These are phyloP conservation scores for Hydrangea macrophylla DNA, from an alignment of 148 eudicot species.

Conservation along the genomic window DNA sequence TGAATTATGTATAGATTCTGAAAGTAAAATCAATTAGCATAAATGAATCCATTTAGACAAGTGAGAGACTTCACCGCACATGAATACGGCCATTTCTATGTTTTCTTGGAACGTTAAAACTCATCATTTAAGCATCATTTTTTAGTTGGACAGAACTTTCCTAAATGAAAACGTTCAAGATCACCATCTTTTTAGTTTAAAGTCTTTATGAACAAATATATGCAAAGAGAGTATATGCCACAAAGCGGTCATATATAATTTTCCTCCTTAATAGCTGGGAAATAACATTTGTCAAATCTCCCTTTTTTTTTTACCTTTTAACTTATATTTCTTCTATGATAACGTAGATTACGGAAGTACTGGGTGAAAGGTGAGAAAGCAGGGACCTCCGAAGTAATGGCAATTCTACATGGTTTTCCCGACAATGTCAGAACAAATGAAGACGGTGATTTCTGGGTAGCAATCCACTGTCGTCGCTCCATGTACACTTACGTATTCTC, in stretches of 20 bases:
- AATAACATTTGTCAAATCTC: neutral
- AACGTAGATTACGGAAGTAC: slow-evolving; percentile 52
- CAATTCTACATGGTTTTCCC: slow-evolving; percentile 73
- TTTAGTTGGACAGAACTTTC: too few relatives aligned
- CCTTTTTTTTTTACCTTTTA: neutral
- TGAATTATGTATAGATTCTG: too few relatives aligned
- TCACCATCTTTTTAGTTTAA: too few relatives aligned
- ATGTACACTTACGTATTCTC: slow-evolving; percentile 28
- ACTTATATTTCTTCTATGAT: neutral
- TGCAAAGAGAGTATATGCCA: neutral
- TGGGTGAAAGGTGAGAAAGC: slow-evolving; percentile 90
- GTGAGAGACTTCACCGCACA: too few relatives aligned
- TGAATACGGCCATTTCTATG: too few relatives aligned
- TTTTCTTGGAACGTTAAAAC: too few relatives aligned
- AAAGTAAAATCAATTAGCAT: too few relatives aligned
- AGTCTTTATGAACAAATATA: neutral
- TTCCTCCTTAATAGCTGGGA: neutral
- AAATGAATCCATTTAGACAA: too few relatives aligned
- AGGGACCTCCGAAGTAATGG: slow-evolving; percentile 71
- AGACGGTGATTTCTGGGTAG: slow-evolving; percentile 87
- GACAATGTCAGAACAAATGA: slow-evolving; percentile 82
- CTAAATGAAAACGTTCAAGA: too few relatives aligned
- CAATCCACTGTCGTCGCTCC: slow-evolving; percentile 69
- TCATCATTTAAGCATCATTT: too few relatives aligned
- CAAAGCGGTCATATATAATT: neutral